Conservation (phyloP, 1,284 basidiomycete genomes). For the Pascua guehoae region DNA sequence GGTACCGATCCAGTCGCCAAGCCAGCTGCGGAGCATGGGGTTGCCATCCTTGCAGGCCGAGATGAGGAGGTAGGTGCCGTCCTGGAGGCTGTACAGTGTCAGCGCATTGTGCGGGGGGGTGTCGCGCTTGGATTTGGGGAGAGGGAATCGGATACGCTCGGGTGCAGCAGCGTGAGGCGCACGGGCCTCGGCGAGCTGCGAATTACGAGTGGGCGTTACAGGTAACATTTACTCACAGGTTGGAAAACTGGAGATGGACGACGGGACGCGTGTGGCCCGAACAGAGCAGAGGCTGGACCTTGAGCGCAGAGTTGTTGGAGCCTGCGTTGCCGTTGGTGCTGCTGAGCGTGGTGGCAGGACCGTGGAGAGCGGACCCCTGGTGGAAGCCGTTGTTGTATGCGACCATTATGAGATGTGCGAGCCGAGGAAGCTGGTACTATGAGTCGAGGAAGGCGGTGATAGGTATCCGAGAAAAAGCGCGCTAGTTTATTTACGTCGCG, state of each 20-base stretch:
- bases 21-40: conserved; percentile 93
- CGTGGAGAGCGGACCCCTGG: background rate
- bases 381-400: conserved; percentile 27
- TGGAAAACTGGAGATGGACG: conserved; percentile 88
- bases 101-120: conserved; percentile 35
- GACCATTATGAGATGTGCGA: conserved; percentile 3
- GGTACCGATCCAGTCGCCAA: conserved; percentile 97
- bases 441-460: background rate
- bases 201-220: too few species aligned
- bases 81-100: conserved; percentile 54
- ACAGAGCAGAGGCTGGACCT: conserved; percentile 54
- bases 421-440: background rate
- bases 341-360: background rate
- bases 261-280: conserved; percentile 68
- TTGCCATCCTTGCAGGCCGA: conserved; percentile 96
- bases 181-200: too few species aligned
- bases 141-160: background rate
- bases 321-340: conserved; percentile 13
- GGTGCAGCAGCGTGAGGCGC: too few species aligned
- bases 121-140: background rate
- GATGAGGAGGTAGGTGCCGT: conserved; percentile 79
- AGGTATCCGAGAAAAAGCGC: too few species aligned
- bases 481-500: too few species aligned
- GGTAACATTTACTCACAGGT: conserved; percentile 33
- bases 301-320: conserved; percentile 16